Percentiles rank a stretch among this genome's conserved stretches.
These are phyloP conservation scores for Chloris gayana DNA, from an alignment of 176 grass and related monocot species.

Conservation along the genomic window DNA sequence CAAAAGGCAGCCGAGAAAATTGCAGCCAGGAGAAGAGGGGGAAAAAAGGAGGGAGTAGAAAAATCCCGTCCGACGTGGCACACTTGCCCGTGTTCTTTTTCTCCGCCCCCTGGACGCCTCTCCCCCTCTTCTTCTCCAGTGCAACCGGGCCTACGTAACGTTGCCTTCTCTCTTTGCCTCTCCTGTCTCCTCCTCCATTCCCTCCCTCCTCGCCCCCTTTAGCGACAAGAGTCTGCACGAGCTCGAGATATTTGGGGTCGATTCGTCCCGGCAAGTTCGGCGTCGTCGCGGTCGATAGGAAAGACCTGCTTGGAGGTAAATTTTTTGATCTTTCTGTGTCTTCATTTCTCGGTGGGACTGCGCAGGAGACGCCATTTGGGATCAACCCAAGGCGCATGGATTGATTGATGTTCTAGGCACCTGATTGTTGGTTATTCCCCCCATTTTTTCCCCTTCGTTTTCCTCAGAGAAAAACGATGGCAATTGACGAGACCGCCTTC, in stretches of 20 bases:
- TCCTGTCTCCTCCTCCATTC: background rate
- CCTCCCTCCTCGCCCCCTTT: background rate
- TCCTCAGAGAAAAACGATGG: constrained; percentile 35
- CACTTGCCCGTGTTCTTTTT: constrained; percentile 50
- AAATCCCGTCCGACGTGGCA: constrained; percentile 80
- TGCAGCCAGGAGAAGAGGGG: background rate
- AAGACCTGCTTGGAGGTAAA: constrained; percentile 39
- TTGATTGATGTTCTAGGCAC: no score
- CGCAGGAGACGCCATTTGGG: background rate
- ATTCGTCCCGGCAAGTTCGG: background rate
- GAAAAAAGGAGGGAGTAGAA: constrained; percentile 24
- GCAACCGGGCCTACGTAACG: constrained; percentile 31
- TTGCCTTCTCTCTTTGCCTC: background rate
- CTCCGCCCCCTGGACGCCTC: constrained; percentile 30
- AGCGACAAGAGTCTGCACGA: background rate
- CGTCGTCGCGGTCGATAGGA: background rate
- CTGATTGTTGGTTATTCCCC: background rate
- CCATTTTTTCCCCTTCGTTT: no score
- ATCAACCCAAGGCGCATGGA: background rate
- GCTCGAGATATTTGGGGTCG: background rate
- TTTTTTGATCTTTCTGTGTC: background rate
- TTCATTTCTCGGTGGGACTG: background rate
- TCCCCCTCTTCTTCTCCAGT: background rate
- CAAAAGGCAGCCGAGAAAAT: constrained; percentile 4
- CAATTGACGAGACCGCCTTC: constrained; percentile 15